These are phyloP conservation scores for Porcisia hertigi DNA, from an alignment of 208 protist species.

Conservation along the genomic window DNA sequence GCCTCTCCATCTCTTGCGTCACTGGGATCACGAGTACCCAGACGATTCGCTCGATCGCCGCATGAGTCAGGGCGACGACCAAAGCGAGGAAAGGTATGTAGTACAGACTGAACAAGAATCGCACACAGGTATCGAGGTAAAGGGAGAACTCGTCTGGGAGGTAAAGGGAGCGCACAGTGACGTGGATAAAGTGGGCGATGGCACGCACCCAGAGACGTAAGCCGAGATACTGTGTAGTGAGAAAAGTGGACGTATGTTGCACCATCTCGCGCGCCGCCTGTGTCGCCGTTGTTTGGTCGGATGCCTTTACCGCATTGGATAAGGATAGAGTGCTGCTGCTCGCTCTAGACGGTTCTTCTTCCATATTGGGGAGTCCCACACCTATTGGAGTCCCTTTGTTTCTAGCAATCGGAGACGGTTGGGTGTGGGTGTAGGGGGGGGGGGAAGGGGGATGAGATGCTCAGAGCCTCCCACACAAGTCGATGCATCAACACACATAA, in stretches of 20 bases:
- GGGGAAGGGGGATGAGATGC: no score
- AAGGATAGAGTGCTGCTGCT: not conserved
- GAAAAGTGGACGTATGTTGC: not conserved
- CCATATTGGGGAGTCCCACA: not conserved
- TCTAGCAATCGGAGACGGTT: no score
- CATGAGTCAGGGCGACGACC: conserved; percentile 75
- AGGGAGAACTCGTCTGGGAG: conserved; percentile 71
- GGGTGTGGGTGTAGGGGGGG: no score
- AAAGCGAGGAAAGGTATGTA: conserved; percentile 72
- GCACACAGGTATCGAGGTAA: conserved; percentile 70
- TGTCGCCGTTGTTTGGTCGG: not conserved
- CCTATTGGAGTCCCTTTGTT: not conserved
- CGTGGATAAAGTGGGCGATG: conserved; percentile 30
- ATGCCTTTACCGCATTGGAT: not conserved
- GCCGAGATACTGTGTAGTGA: not conserved
- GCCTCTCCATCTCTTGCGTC: conserved; percentile 75
- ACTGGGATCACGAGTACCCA: conserved; percentile 85
- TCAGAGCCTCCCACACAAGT: no score
- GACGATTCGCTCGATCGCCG: conserved; percentile 78
- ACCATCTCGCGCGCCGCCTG: not conserved
- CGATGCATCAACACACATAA: no score
- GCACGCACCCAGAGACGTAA: conserved; percentile 12
- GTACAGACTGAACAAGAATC: conserved; percentile 72
- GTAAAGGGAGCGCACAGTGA: conserved; percentile 65
- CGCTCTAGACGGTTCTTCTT: not conserved